Base-by-base conservation (phyloP, 1,284 basidiomycete genomes). In the Cutaneotrichosporon curvatum region DNA sequence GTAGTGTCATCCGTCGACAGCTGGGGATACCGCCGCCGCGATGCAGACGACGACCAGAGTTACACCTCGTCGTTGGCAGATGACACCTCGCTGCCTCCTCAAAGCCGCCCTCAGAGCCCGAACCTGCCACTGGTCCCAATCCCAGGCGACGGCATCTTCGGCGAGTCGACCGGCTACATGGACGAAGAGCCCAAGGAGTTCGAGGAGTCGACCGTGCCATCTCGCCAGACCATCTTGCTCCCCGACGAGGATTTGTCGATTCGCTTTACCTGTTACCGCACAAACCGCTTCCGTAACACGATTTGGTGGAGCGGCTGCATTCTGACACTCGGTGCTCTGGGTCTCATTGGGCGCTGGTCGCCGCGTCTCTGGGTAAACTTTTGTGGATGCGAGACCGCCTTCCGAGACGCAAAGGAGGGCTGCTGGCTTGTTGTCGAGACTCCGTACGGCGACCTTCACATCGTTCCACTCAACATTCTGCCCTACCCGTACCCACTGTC, bases 221-320 rank as follows among this genome's bases (percentile, higher is more conserved):
- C 65, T 4, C 50, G 88, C 48, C 95, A 99, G 71, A 85, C 82
- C 2, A 78, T 98, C 32, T 82, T 91, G 61, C 78, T 98, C 21
- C 76, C 82, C 4, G 95, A 98, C 60, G 95, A 99, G 69, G 95
- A 98, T 62, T 79, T 80, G 35, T 84, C 84, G 14, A 79, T 98
- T 45, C 82, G 89, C 7, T 85, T 99, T 62, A 80, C 89, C 15
- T 91, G 91, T n/a, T 94, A 90, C 63, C 82, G 85, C 59, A 79
- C 80, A 5, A 75, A 85, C 36, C 62, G 62, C 7, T 80, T 80
- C 75, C 80, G 83, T 43, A 76, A 79, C 41, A 74, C 77, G 63
- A 53, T 84, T 4, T 99, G 92, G 90, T 76, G 80, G 57, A 45
- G 78, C 18, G 79, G 79, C 7, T 90, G 85, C 61, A 60, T 87